These are phyloP conservation scores for Alternaria sp. DNA, from an alignment of 2,329 filamentous ascomycete species.

Conservation along the genomic window DNA sequence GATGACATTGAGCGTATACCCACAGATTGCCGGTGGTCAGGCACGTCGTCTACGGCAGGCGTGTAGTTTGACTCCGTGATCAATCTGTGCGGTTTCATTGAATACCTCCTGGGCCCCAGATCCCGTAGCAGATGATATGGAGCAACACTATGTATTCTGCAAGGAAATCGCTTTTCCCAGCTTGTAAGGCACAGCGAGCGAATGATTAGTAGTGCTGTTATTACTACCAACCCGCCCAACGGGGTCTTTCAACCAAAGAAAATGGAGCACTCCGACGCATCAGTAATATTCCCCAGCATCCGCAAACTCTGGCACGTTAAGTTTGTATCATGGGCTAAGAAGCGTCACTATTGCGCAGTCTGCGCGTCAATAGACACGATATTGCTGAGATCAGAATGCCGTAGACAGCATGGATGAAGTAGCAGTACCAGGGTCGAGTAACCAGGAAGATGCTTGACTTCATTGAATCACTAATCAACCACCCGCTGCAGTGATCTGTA, in stretches of 20 bases:
- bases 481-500: neutral
- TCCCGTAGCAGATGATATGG: neutral
- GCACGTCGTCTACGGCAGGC: neutral
- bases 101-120: neutral
- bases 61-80: neutral
- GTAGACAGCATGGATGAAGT: neutral
- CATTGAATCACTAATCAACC: neutral
- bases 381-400: neutral
- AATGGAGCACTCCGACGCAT: neutral
- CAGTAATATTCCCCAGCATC: neutral
- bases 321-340: neutral
- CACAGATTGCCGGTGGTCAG: neutral
- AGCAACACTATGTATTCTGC: neutral
- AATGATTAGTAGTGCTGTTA: neutral
- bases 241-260: too few relatives aligned
- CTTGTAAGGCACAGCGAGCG: neutral
- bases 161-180: neutral
- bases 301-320: neutral
- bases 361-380: neutral
- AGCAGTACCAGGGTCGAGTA: neutral
- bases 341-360: neutral
- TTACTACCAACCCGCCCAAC: neutral
- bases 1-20: neutral
- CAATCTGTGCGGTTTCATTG: fast-evolving
- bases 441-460: neutral